Percentiles rank a stretch among this genome's conserved stretches.
Evolutionary conservation across 139 green algal genomes (phyloP).

Genomic region (Haematococcus lacustris): DNA sequence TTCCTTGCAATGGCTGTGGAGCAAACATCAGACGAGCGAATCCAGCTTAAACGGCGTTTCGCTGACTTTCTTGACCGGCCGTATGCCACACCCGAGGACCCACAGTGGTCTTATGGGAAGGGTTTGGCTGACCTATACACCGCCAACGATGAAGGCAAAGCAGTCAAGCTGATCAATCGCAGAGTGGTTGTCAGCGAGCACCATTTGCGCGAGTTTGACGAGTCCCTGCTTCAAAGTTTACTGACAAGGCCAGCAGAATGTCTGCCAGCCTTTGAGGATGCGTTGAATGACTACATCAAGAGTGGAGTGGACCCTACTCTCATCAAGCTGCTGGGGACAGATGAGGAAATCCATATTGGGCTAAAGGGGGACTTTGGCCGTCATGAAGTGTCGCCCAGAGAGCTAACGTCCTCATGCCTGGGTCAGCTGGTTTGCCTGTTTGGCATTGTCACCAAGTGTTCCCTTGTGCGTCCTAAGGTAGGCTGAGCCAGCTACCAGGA

Average conservation of each 20-base stretch:
- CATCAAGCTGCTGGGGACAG: conserved; percentile 30
- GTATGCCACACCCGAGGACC: conserved; percentile 32
- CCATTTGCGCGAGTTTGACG: conserved; percentile 74
- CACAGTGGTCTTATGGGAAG: conserved; percentile 47
- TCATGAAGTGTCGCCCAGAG: conserved; percentile 74
- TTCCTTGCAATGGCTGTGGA: conserved; percentile 1
- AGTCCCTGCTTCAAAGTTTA: conserved; percentile 56
- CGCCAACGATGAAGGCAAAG: conserved; percentile 23
- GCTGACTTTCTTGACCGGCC: conserved; percentile 73
- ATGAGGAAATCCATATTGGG: conserved; percentile 55
- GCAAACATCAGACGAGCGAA: conserved; percentile 30
- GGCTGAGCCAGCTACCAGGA: too few species aligned
- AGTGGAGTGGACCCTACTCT: conserved; percentile 26
- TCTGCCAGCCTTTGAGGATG: conserved; percentile 82
- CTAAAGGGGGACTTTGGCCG: conserved; percentile 88
- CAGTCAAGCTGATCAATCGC: conserved; percentile 24
- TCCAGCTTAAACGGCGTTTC: conserved; percentile 69
- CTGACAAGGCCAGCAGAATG: conserved; percentile 66
- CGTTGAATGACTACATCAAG: conserved; percentile 63
- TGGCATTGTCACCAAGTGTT: conserved; percentile 93
- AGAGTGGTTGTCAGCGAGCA: conserved; percentile 57
- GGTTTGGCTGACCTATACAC: conserved; percentile 49
- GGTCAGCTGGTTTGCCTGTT: conserved; percentile 83
- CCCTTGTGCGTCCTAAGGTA: conserved; percentile 60
- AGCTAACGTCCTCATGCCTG: conserved; percentile 70